These are phyloP conservation scores for Pyrenochaeta sp. DNA, from an alignment of 2,329 filamentous ascomycete genomes.

Conservation along the genomic window DNA sequence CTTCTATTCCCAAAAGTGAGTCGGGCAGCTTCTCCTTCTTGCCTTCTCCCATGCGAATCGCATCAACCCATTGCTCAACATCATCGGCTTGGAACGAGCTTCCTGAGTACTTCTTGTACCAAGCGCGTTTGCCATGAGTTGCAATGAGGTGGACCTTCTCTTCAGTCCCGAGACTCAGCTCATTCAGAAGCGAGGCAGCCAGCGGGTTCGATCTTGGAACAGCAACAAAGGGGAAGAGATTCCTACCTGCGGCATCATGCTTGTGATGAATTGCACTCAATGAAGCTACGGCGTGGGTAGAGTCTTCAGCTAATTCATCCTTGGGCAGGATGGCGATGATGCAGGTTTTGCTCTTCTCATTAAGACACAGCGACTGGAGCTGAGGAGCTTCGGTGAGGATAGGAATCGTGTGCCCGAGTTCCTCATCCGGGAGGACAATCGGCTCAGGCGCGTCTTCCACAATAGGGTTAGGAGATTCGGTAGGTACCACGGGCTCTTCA, in stretches of 20 bases:
- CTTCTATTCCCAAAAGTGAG: conserved; percentile 42
- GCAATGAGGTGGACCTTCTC: conserved; percentile 76
- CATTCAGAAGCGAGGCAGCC: conserved; percentile 62
- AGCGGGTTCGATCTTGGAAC: conserved; percentile 70
- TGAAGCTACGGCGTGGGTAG: conserved; percentile 51
- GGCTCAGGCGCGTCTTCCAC: conserved; percentile 55
- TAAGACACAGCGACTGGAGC: conserved; percentile 75
- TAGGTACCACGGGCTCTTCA: conserved; percentile 57
- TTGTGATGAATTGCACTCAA: conserved; percentile 80
- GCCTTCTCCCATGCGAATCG: conserved; percentile 88
- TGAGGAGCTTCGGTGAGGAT: conserved; percentile 69
- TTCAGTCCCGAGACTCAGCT: conserved; percentile 65
- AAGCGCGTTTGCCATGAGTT: conserved; percentile 82
- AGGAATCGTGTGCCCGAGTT: conserved; percentile 66
- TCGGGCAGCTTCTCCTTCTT: conserved; percentile 74
- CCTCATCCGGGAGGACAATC: conserved; percentile 61
- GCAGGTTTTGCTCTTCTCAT: conserved; percentile 79
- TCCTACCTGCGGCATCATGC: conserved; percentile 69
- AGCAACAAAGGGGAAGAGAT: conserved; percentile 84
- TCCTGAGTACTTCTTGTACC: conserved; percentile 80
- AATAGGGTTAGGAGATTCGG: conserved; percentile 62
- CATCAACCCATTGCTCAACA: conserved; percentile 87
- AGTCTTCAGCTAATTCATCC: conserved; percentile 58
- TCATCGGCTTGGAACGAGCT: conserved; percentile 63
- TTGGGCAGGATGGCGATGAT: conserved; percentile 67